Evolutionary conservation across 805 yeast species (phyloP), one percentile per base, ranked within the genome.

Genomic region (Zygosaccharomyces gambellarensis): DNA sequence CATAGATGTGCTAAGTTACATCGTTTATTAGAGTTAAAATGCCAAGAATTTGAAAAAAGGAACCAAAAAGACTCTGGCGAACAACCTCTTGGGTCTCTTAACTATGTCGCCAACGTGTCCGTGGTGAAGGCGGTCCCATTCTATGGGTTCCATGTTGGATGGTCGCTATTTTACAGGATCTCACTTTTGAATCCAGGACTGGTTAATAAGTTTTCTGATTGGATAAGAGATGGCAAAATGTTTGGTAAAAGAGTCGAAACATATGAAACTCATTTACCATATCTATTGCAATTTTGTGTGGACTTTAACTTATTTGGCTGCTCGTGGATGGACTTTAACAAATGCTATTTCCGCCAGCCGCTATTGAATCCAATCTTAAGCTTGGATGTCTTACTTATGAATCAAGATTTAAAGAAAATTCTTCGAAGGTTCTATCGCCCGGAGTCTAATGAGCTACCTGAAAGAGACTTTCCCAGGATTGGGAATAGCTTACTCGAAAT

Each of bases 231-330:
- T 41, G 83, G 83, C 0, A 67, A 66, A 3, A 58, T 79, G 1
- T 55, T 70, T 36, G 74, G 72, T 2, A 60, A 59, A 19, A 50
- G 59, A 0, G 54, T 70, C 11, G 83, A 81, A 41, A 80, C 83
- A 0, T 87, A 72, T 63, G 99, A 94, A 60, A 73, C 90, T 0
- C 98, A 94, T 61, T 75, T 92, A 10, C 90, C 96, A 0, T 85
- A 73, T 57, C 61, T 79, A 1, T 65, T 88, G 5, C 97, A 94
- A 61, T 89, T 92, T 60, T 64, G 88, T 25, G 74, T 86, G 0
- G 99, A 94, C 62, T 89, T 77, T 67, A 90, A 92, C 61, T 66
- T 92, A 28, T 87, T 76, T 61, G 95, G 96, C 1, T 87, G 97
- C 65, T 82, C 83, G 4, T 87, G 95, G 92, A 51, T 90, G 21